phyloP scores from a whole-genome alignment of 2,329 filamentous ascomycete genomes.

The Pseudopithomyces chartarum region DNA sequence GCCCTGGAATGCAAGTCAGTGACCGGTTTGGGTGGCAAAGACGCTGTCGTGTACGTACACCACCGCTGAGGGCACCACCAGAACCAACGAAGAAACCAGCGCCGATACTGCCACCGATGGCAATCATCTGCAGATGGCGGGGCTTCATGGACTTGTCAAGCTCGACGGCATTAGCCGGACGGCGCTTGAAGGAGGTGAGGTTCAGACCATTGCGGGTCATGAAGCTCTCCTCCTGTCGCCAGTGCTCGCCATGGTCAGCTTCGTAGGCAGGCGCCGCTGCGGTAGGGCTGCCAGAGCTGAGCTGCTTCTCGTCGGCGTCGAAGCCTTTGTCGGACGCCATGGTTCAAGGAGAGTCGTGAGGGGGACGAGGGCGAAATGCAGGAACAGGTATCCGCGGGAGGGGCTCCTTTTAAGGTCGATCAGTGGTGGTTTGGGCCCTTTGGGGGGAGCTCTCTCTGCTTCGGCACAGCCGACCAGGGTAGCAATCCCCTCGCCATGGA shows the following conservation, averaged over 20 bases:
- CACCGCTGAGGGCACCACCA: slow-evolving; percentile 58
- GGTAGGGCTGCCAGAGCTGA: slow-evolving; percentile 13
- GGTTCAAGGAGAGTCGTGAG: slow-evolving; percentile 5
- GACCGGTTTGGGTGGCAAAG: neutral
- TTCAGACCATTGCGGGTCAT: slow-evolving; percentile 44
- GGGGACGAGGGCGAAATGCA: slow-evolving; percentile 7
- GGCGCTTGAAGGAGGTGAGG: slow-evolving; percentile 41
- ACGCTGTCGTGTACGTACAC: slow-evolving; percentile 46
- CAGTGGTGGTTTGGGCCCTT: slow-evolving; percentile 16
- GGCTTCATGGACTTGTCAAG: slow-evolving; percentile 56
- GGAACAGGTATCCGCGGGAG: slow-evolving; percentile 18
- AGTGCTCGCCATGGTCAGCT: slow-evolving; percentile 23
- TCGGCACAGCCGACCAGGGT: slow-evolving; percentile 33
- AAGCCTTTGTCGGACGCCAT: slow-evolving; percentile 22
- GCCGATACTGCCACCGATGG: slow-evolving; percentile 65
- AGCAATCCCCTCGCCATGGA: slow-evolving; percentile 17
- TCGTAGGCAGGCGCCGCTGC: slow-evolving; percentile 13
- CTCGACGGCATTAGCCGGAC: slow-evolving; percentile 31
- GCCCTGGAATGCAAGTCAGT: slow-evolving; percentile 24
- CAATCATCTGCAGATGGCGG: slow-evolving; percentile 67
- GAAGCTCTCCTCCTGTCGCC: slow-evolving; percentile 40
- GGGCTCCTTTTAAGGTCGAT: slow-evolving; percentile 30
- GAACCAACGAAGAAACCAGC: slow-evolving; percentile 68
- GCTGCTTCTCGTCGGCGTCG: slow-evolving; percentile 34
- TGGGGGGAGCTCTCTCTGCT: slow-evolving; percentile 30